phyloP scores from a whole-genome alignment of 2,329 filamentous ascomycete species.

The Dactylellina parvicollis region DNA sequence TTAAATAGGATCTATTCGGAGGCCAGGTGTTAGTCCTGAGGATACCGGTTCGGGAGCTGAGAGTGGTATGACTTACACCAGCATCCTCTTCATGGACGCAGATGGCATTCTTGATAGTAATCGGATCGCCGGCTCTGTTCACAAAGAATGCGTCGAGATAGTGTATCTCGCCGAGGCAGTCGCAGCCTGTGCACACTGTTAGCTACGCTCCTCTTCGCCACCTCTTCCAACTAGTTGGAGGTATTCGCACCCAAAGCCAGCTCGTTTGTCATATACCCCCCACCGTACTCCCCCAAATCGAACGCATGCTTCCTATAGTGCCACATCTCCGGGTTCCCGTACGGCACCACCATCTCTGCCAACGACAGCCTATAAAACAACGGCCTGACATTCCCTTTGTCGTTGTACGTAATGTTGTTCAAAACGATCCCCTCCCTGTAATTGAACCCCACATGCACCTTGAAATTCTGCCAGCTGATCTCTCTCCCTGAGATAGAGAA shows the following conservation, averaged over 20 bases:
- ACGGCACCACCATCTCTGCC: conserved; percentile 93
- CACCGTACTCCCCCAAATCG: conserved; percentile 82
- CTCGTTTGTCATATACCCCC: conserved; percentile 84
- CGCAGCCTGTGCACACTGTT: conserved; percentile 68
- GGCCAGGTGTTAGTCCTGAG: not conserved
- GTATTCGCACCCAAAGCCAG: conserved; percentile 64
- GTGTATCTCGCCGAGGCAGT: conserved; percentile 90
- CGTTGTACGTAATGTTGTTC: conserved; percentile 88
- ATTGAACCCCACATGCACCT: conserved; percentile 91
- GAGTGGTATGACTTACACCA: conserved; percentile 62
- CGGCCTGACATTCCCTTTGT: conserved; percentile 78
- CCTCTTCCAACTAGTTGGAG: not conserved
- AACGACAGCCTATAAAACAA: conserved; percentile 90
- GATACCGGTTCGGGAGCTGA: not conserved
- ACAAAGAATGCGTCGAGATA: conserved; percentile 91
- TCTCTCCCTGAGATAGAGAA: conserved; percentile 79
- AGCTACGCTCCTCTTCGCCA: conserved; percentile 11
- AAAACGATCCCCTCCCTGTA: conserved; percentile 91
- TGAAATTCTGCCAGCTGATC: conserved; percentile 93
- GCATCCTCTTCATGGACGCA: conserved; percentile 95
- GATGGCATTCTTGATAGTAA: conserved; percentile 89
- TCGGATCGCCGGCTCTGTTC: conserved; percentile 76
- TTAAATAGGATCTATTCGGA: conserved; percentile 79
- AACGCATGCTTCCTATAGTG: conserved; percentile 85
- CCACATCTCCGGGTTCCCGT: conserved; percentile 81